Evolutionary conservation across 768 basidiomycete species (phyloP).

Genomic region (Tulasnella sp.): DNA sequence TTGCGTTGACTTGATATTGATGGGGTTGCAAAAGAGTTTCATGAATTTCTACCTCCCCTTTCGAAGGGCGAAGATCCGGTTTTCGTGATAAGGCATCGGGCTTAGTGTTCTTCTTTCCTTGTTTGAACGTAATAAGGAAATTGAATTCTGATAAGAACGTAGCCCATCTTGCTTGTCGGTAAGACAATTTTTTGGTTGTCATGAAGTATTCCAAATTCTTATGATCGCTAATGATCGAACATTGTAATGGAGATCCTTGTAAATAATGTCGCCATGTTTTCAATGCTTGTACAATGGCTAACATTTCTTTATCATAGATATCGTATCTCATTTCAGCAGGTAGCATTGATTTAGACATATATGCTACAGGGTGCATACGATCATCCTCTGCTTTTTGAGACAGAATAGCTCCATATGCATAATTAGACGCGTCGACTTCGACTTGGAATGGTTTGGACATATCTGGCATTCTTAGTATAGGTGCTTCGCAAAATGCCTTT

Average conservation of each 20-base stretch:
- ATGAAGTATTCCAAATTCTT: constrained; percentile 15
- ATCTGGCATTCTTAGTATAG: background rate
- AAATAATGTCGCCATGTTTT: constrained; percentile 3
- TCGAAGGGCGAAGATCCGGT: constrained; percentile 4
- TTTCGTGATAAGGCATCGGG: constrained; percentile 13
- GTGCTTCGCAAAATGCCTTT: background rate
- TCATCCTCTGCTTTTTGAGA: constrained; percentile 1
- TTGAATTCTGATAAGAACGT: constrained; percentile 17
- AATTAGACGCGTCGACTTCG: constrained; percentile 1
- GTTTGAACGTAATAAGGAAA: constrained; percentile 15
- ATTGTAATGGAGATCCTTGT: background rate
- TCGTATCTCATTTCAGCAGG: constrained; percentile 17
- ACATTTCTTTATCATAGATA: constrained; percentile 25
- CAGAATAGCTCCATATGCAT: constrained; percentile 3
- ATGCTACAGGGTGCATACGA: background rate
- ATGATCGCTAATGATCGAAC: background rate
- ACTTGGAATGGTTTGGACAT: background rate
- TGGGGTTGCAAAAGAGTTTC: background rate
- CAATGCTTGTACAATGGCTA: constrained; percentile 20
- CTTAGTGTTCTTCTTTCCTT: constrained; percentile 2
- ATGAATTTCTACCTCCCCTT: constrained; percentile 5
- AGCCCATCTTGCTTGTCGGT: constrained; percentile 20
- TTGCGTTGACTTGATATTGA: background rate
- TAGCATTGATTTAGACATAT: constrained; percentile 6
- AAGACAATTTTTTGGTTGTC: constrained; percentile 11